Conservation (phyloP, 441 rosid species). For the Geranium incanum region DNA sequence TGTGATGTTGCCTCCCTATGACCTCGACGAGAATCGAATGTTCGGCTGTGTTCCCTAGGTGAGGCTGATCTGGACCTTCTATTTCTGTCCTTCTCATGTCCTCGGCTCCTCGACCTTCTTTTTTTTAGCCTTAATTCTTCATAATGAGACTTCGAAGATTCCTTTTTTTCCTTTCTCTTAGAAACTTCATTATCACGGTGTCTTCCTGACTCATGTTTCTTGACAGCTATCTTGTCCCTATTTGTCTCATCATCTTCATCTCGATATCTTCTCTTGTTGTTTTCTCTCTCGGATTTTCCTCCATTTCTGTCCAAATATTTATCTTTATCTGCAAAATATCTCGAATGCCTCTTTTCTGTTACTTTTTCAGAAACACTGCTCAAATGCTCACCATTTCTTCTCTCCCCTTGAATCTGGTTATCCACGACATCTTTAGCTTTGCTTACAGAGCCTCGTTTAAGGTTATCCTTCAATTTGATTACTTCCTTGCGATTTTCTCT, state of each 20-base stretch:
- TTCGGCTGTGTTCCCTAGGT: conserved; percentile 39
- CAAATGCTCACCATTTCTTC: conserved; percentile 27
- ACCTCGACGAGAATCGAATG: conserved; percentile 36
- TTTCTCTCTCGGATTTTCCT: conserved; percentile 37
- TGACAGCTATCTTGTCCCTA: conserved; percentile 32
- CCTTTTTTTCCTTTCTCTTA: conserved; percentile 41
- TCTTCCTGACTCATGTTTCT: conserved; percentile 44
- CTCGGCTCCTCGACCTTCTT: conserved; percentile 63
- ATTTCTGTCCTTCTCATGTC: conserved; percentile 37
- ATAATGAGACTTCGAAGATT: conserved; percentile 37
- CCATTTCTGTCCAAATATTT: conserved; percentile 33
- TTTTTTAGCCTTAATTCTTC: conserved; percentile 45
- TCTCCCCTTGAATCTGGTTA: conserved; percentile 32
- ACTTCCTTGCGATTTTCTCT: conserved; percentile 26
- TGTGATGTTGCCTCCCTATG: conserved; percentile 36
- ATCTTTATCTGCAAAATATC: conserved; percentile 39
- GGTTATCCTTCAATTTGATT: conserved; percentile 34
- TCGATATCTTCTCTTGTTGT: conserved; percentile 38
- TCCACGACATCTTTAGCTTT: conserved; percentile 30
- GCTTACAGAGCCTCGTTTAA: conserved; percentile 28
- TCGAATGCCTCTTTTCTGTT: conserved; percentile 40
- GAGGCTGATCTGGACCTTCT: conserved; percentile 50
- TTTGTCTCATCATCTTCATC: conserved; percentile 36
- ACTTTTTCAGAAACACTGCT: conserved; percentile 29
- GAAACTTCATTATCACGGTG: conserved; percentile 31